phyloP scores from a whole-genome alignment of 2,329 filamentous ascomycete genomes.

The Neofusicoccum laricinum region DNA sequence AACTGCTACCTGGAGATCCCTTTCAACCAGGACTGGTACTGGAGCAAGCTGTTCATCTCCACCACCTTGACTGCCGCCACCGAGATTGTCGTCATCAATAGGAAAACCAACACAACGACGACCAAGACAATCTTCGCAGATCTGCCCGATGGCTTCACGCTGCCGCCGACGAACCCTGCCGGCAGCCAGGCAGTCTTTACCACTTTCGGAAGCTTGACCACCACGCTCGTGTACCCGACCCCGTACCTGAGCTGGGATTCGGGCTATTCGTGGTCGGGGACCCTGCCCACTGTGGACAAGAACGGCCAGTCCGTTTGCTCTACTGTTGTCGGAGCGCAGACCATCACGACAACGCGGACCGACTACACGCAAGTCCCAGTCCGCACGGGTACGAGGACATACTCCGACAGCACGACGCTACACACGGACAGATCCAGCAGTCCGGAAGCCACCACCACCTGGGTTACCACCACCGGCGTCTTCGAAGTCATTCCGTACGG shows the following conservation, averaged over 20 bases:
- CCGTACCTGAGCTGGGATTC: background rate
- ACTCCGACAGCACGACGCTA: background rate
- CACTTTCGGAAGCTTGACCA: background rate
- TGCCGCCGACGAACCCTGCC: slow-evolving; percentile 15
- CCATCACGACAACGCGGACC: background rate
- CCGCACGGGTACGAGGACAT: background rate
- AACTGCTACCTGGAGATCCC: background rate
- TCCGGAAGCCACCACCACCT: background rate
- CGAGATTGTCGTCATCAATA: slow-evolving; percentile 17
- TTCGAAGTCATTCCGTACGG: background rate
- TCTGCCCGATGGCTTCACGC: slow-evolving; percentile 16
- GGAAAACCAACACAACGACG: slow-evolving; percentile 15
- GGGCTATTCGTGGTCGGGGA: background rate
- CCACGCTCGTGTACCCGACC: background rate
- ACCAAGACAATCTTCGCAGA: slow-evolving; percentile 12
- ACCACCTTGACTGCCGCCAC: slow-evolving; percentile 17
- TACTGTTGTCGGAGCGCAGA: background rate
- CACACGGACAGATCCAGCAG: background rate
- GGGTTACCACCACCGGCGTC: background rate
- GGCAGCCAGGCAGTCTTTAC: slow-evolving; percentile 3
- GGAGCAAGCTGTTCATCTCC: slow-evolving; percentile 11
- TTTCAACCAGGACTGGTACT: slow-evolving; percentile 3
- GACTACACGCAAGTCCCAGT: background rate
- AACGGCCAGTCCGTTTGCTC: background rate
- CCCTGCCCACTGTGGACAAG: background rate